Evolutionary conservation across 306 rosid species (phyloP).

Genomic region (Morella rubra): DNA sequence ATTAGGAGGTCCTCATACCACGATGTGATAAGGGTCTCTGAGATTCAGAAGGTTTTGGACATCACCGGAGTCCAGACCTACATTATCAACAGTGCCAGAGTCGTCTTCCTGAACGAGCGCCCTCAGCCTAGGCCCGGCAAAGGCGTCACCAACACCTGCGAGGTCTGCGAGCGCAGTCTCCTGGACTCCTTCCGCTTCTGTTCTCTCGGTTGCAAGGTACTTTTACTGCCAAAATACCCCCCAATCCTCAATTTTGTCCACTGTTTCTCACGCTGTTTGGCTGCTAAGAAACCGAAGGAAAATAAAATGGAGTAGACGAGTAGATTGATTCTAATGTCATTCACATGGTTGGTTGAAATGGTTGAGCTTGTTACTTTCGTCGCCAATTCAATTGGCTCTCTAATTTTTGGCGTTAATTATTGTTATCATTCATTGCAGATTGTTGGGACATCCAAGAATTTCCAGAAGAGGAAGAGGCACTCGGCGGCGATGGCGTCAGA

Average conservation of each 20-base stretch:
- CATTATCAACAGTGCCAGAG: conserved; percentile 96
- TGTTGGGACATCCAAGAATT: conserved; percentile 69
- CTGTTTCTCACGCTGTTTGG: conserved; percentile 7
- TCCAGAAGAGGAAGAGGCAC: conserved; percentile 48
- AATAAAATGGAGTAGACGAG: not conserved
- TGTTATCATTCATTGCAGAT: conserved; percentile 47
- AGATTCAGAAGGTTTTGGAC: conserved; percentile 95
- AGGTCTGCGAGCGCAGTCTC: conserved; percentile 97
- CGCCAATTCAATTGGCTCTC: not conserved
- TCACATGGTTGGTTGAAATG: conserved; percentile 4
- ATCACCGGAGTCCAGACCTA: conserved; percentile 92
- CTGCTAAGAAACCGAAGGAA: not conserved
- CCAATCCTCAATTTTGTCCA: no score
- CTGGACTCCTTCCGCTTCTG: conserved; percentile 91
- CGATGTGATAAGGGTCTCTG: conserved; percentile 86
- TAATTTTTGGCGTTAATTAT: not conserved
- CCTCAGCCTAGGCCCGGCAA: conserved; percentile 99
- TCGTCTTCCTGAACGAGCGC: conserved; percentile 89
- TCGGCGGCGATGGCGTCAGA: conserved; percentile 58
- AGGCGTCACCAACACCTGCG: conserved; percentile 96
- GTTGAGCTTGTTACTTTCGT: conserved; percentile 37
- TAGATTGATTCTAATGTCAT: not conserved
- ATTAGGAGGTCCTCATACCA: conserved; percentile 96
- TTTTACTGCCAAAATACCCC: conserved; percentile 12
- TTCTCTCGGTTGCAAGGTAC: conserved; percentile 99